phyloP scores from a whole-genome alignment of 495 filamentous ascomycete genomes.

The Tetracladium setigerum region DNA sequence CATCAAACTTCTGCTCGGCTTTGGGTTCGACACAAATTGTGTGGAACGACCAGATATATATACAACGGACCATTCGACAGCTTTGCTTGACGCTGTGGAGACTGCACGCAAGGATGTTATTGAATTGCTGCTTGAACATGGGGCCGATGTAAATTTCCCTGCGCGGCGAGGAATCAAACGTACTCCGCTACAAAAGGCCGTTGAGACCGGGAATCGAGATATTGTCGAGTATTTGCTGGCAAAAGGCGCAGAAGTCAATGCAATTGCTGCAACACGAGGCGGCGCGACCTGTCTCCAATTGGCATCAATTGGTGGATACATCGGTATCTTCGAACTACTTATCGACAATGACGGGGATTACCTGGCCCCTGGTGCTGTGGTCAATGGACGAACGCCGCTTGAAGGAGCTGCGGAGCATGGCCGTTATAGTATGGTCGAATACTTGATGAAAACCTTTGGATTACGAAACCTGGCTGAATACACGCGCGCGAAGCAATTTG shows the following conservation, averaged over 20 bases:
- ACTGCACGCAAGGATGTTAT: too few species aligned
- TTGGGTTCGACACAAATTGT: too few species aligned
- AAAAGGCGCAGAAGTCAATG: slow-evolving; percentile 8
- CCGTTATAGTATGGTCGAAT: slow-evolving; percentile 37
- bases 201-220: slow-evolving; percentile 36
- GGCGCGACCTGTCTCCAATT: slow-evolving; percentile 28
- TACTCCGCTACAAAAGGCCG: slow-evolving; percentile 35
- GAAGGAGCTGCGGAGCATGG: slow-evolving; percentile 37
- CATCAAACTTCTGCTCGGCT: too few species aligned
- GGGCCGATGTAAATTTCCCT: slow-evolving; percentile 8
- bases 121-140: slow-evolving; percentile 2
- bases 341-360: slow-evolving; percentile 20
- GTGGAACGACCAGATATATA: too few species aligned
- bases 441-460: too few species aligned
- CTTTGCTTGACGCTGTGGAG: too few species aligned
- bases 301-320: slow-evolving; percentile 22
- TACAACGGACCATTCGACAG: too few species aligned
- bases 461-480: too few species aligned
- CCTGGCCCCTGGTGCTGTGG: slow-evolving; percentile 22
- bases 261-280: background rate
- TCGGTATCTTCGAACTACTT: slow-evolving; percentile 18
- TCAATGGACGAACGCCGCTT: slow-evolving; percentile 30
- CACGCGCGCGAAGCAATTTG: too few species aligned
- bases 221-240: slow-evolving; percentile 36
- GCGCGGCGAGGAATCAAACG: slow-evolving; percentile 14